Evolutionary conservation across 345 rosid genomes (phyloP), one percentile per base, ranked within the genome.

Genomic region (Gynandropsis gynandra): DNA sequence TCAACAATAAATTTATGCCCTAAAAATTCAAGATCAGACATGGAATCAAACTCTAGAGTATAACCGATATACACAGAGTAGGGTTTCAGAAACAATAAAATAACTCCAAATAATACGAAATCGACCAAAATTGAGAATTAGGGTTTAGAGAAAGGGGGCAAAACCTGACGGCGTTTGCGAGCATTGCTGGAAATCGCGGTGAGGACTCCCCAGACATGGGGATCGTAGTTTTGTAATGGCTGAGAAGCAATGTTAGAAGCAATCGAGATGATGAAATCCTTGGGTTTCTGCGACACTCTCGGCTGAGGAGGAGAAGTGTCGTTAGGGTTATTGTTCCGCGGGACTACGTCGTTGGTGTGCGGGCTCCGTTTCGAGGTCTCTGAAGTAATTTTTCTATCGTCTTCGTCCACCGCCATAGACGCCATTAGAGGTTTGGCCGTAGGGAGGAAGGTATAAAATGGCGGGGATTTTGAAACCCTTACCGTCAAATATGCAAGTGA

Each of bases 191-290:
- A 80, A 58, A 87, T 79, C 9, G 95, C 96, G 51, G 95, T 87
- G 63, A 92, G 96, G 51, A 92, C 90, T 3, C 82, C 96, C 96
- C 95, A 92, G 21, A 85, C 98, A 34, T 70, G 44, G 0, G 84
- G 75, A 42, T 82, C 95, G 54, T 64, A 61, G 65, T 77, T 74
- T 38, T 67, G 74, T 37, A 92, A 77, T 40, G 90, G 82, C 72
- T 85, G 86, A 18, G 93, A 64, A 29, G 95, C 59, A 69, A 80
- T 56, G 15, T 71, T 82, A 54, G 76, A 56, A 48, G 96, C 95
- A 31, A 58, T 80, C 12, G 84, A 74, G 67, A 68, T 43, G 21
- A 85, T 67, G 72, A 72, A 79, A 10, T 76, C 77, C 56, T 59
- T 63, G 7, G 81, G 67, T 42, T 63, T 67, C 57, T 54, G 42